Percentiles rank a stretch among this genome's conserved stretches.
These are phyloP conservation scores for Dendrocalamus sinicus DNA, from an alignment of 176 grass and related monocot species.

Conservation along the genomic window DNA sequence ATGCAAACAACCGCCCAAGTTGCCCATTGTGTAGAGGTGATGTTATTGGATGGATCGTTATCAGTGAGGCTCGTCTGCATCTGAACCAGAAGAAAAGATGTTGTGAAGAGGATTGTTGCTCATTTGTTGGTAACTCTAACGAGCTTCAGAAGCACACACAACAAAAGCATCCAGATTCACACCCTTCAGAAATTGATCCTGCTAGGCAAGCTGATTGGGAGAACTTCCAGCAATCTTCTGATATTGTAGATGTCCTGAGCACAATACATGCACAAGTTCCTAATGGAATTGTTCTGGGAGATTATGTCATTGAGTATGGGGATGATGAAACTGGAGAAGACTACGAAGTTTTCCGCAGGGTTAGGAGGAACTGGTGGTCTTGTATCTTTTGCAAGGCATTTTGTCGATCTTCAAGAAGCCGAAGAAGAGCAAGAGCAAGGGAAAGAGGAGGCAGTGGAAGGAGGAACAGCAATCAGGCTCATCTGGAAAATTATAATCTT, in stretches of 20 bases:
- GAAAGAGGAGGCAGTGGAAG: slow-evolving; percentile 58
- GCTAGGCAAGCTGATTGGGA: slow-evolving; percentile 87
- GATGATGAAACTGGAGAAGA: slow-evolving; percentile 89
- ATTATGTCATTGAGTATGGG: slow-evolving; percentile 98
- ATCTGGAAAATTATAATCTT: slow-evolving; percentile 64
- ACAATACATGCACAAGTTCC: slow-evolving; percentile 93
- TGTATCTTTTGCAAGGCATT: slow-evolving; percentile 83
- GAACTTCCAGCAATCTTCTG: slow-evolving; percentile 96
- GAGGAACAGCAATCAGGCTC: slow-evolving; percentile 61
- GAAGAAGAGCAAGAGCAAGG: slow-evolving; percentile 60
- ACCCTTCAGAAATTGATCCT: slow-evolving; percentile 91
- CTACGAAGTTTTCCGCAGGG: slow-evolving; percentile 70
- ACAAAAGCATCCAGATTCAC: slow-evolving; percentile 85
- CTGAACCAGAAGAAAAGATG: slow-evolving; percentile 89
- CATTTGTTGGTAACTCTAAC: slow-evolving; percentile 77
- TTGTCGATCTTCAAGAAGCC: slow-evolving; percentile 74
- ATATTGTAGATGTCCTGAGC: slow-evolving; percentile 96
- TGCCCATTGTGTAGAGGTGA: slow-evolving; percentile 90
- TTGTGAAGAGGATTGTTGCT: slow-evolving; percentile 79
- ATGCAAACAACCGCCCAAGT: slow-evolving; percentile 59
- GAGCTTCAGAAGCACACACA: slow-evolving; percentile 93
- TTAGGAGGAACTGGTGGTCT: slow-evolving; percentile 82
- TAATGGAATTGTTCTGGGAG: slow-evolving; percentile 84
- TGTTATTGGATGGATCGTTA: slow-evolving; percentile 90
- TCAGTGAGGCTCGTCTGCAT: slow-evolving; percentile 73